A percentile compares a stretch with the other conserved stretches of the same genome.
These are phyloP conservation scores for Penicillium brevicompactum DNA, from an alignment of 2,329 filamentous ascomycete genomes.

Conservation along the genomic window DNA sequence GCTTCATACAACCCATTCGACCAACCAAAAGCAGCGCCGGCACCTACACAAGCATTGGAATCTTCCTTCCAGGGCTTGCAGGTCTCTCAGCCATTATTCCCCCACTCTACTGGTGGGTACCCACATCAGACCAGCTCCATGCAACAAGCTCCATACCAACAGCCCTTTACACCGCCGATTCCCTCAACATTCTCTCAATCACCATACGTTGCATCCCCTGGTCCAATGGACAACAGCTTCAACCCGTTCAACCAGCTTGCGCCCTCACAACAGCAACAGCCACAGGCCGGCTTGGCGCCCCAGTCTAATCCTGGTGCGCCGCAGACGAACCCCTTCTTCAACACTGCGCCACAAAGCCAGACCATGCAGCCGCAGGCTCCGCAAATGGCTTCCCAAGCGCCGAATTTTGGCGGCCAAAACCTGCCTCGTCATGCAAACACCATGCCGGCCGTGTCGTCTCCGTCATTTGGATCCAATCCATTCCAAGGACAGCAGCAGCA, in stretches of 20 bases:
- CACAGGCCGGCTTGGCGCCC: conserved; percentile 28
- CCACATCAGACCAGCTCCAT: conserved; percentile 44
- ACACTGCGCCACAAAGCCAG: conserved; percentile 23
- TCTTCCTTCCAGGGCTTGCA: conserved; percentile 77
- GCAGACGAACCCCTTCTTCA: conserved; percentile 43
- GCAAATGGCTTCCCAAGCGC: conserved; percentile 8
- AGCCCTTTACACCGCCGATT: conserved; percentile 47
- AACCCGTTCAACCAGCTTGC: conserved; percentile 49
- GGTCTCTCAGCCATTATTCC: conserved; percentile 70
- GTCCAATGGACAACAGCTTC: conserved; percentile 35
- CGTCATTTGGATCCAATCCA: conserved; percentile 32
- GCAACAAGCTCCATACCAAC: conserved; percentile 44
- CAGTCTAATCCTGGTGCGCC: conserved; percentile 25
- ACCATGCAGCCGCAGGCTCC: conserved; percentile 26
- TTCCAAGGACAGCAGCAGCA: conserved; percentile 31
- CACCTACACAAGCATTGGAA: conserved; percentile 52
- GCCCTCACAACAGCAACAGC: conserved; percentile 22
- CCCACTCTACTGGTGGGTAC: conserved; percentile 71
- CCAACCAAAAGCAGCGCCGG: conserved; percentile 31
- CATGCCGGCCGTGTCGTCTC: conserved; percentile 38
- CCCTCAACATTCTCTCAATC: conserved; percentile 38
- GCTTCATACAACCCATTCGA: conserved; percentile 72
- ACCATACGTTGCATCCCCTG: conserved; percentile 37
- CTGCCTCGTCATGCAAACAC: conserved; percentile 42
- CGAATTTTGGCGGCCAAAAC: conserved; percentile 12